Evolutionary conservation across 805 yeast genomes (phyloP).

Genomic region (Metschnikowia hibisci): DNA sequence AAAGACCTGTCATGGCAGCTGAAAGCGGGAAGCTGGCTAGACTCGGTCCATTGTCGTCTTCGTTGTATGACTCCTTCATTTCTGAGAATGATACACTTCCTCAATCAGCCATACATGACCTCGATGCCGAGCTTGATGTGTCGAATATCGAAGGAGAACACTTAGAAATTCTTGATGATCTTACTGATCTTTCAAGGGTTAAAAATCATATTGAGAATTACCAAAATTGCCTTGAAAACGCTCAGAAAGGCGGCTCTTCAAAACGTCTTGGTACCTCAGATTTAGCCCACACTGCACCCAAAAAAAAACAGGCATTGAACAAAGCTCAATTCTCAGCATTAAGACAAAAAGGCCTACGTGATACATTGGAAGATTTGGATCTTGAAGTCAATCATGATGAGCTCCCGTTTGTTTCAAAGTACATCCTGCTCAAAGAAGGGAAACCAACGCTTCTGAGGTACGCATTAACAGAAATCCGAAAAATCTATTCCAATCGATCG

Average conservation of each 20-base stretch:
- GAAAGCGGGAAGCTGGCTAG: slow-evolving; percentile 1
- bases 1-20: slow-evolving; percentile 25
- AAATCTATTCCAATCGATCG: background rate
- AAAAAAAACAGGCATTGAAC: background rate
- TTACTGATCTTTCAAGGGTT: background rate
- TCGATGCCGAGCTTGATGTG: slow-evolving; percentile 9
- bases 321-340: background rate
- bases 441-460: background rate
- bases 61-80: slow-evolving; percentile 16
- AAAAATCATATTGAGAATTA: slow-evolving; percentile 6
- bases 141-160: slow-evolving; percentile 8
- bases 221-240: background rate
- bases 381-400: background rate
- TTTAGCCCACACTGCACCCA: background rate
- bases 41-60: slow-evolving; percentile 11
- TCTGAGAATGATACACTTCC: slow-evolving; percentile 10
- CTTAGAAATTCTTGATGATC: slow-evolving; percentile 16
- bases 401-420: background rate
- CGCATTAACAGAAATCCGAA: slow-evolving; percentile 6
- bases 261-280: background rate
- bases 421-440: background rate
- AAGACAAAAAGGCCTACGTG: background rate
- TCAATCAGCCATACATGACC: slow-evolving; percentile 11
- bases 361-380: background rate
- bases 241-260: background rate